Evolutionary conservation across 169 alveolate species (phyloP), one percentile per base, ranked within the genome.

Genomic region (Eimeria tenella): DNA sequence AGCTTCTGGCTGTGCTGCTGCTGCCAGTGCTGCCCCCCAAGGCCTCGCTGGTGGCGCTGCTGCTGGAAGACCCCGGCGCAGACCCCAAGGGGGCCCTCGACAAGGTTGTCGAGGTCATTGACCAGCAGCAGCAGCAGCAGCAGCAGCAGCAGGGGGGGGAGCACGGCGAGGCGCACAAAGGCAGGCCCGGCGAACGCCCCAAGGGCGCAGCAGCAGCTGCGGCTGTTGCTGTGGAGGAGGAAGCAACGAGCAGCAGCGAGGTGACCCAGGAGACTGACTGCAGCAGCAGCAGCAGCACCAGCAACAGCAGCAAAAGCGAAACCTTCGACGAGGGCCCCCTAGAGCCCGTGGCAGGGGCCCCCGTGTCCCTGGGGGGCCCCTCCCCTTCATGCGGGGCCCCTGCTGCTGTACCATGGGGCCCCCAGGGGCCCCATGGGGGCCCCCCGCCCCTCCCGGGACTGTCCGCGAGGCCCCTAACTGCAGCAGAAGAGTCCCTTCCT

Each of bases 21-120:
- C 63, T 10, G 21, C 93, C 93, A 17, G 60, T 31, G 19, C 68
- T 86, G 65, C 93, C 93, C 21, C 23, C 93, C 10, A 86, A 86
- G 52, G 93, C 93, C 6, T 50, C 68, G 55, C 52, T 86, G 17
- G 81, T 86, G 82, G 93, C 68, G 93, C 58, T 73, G 17, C 63
- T 86, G n/a, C n/a, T 82, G 31, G 13, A 10, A n/a, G 75, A 65
- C 31, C 7, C 75, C 42, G 13, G 75, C 75, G 25, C 42, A 8
- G 17, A 65, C 9, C 42, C 75, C 5, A 21, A 65, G 42, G 75
- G 75, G 9, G 75, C 9, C 42, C 17, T 65, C 9, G 75, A 65
- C 8, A 8, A 65, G 75, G 75, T 65, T n/a, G 75, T 65, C 42
- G 75, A 21, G 75, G 75, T 5, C 9, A 10, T 65, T 8, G n/a